Conservation (phyloP, 73 alveolate species). For the Paramecium tetraurelia region DNA sequence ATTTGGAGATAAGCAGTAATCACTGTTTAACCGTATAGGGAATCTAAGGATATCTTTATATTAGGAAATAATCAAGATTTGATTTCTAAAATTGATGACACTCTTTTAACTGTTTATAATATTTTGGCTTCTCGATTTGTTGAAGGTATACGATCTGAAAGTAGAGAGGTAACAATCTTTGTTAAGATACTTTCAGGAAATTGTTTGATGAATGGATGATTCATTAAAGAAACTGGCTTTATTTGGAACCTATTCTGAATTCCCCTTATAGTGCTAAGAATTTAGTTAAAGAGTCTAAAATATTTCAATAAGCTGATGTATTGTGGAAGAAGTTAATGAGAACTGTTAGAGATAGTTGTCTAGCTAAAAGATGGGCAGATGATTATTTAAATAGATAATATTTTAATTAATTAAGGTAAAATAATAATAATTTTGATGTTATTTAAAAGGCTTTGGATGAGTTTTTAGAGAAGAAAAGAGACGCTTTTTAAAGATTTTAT, state of each 20-base stretch:
- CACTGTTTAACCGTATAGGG: conserved; percentile 56
- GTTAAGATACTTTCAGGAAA: conserved; percentile 53
- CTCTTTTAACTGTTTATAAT: conserved; percentile 62
- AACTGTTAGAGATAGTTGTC: conserved; percentile 70
- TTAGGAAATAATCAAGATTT: conserved; percentile 63
- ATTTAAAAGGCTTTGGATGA: conserved; percentile 82
- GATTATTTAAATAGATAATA: conserved; percentile 69
- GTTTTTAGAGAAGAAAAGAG: conserved; percentile 78
- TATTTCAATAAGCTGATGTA: conserved; percentile 77
- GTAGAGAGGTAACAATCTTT: conserved; percentile 55
- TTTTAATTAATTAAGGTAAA: conserved; percentile 74
- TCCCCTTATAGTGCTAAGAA: conserved; percentile 91
- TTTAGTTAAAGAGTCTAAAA: conserved; percentile 78
- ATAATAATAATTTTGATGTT: conserved; percentile 77
- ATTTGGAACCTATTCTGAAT: conserved; percentile 79
- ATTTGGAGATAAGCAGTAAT: conserved; percentile 56
- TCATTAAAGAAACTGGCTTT: conserved; percentile 81
- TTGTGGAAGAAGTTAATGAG: conserved; percentile 81
- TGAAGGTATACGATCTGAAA: conserved; percentile 49
- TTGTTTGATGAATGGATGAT: conserved; percentile 69
- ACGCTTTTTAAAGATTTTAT: conserved; percentile 95
- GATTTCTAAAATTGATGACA: conserved; percentile 63
- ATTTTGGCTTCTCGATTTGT: conserved; percentile 64
- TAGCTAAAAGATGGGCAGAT: conserved; percentile 71
- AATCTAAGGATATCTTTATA: conserved; percentile 45